Base-by-base conservation (phyloP, 352 stramenopile genomes). In the Pythium aphanidermatum region DNA sequence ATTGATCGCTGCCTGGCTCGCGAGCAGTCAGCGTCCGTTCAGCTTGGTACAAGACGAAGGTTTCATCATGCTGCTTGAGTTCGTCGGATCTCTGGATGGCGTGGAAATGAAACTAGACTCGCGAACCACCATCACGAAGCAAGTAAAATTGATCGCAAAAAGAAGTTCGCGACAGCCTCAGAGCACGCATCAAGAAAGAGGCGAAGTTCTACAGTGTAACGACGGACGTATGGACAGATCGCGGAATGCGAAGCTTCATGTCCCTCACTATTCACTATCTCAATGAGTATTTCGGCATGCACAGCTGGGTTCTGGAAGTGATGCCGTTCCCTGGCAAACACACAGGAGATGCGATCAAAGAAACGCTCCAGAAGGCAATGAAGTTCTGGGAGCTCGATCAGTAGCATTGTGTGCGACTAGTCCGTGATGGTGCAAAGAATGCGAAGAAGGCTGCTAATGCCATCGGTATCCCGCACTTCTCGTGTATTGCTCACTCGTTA, bases 201-300 rank as follows among this genome's bases (percentile, higher is more conserved):
- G 44, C 32, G 9, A 16, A 41, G 4, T 37, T 35, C 26, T 58
- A 35, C 26, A 36, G 23, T 3, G 5, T 58, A 12, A 58, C 49
- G 7, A 58, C 49, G 3, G 42, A 58, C 28, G 24, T 32, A 19
- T 58, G 51, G 51, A 58, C 51, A 1, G 51, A 58, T 28, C 13
- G 41, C 23, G 25, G 16, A 4, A 40, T 47, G 35, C 25, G 51
- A 19, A 36, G 33, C 16, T 58, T 41, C 31, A 43, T 53, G 2
- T 21, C 27, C 13, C 12, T 52, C 1, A 58, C 51, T 9, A 12
- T 58, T 2, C 50, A 52, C 19, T 58, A 53, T 31, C 2, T 58
- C 20, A 42, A 58, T 16, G 16, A 26, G 1, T 13, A 48, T 12
- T 49, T 56, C 30, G 7, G 1, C 0, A 46, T 47, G 24, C 7